Conservation (phyloP, 805 yeast species). For the Candida chauliodis region DNA sequence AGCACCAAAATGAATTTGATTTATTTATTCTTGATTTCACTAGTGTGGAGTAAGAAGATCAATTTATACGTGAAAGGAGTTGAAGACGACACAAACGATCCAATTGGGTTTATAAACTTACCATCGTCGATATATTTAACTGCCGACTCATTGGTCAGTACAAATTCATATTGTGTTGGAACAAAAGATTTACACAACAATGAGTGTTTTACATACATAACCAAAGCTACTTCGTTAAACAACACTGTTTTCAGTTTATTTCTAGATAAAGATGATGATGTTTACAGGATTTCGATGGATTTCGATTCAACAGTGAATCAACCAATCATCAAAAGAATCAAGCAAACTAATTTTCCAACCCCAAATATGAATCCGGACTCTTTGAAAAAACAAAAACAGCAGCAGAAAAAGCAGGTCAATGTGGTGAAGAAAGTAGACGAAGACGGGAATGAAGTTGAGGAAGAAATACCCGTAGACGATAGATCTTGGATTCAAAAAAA, state of each 20-base stretch:
- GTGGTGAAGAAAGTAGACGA: constrained; percentile 8
- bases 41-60: constrained; percentile 6
- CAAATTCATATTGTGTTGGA: constrained; percentile 18
- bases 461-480: constrained; percentile 22
- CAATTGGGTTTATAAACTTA: constrained; percentile 7
- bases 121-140: constrained; percentile 1
- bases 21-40: not conserved
- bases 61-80: constrained; percentile 7
- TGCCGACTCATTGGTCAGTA: not conserved
- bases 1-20: not conserved
- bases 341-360: constrained; percentile 15
- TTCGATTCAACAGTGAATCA: not conserved
- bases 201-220: constrained; percentile 26
- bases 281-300: constrained; percentile 6
- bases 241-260: constrained; percentile 9
- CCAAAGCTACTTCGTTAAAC: constrained; percentile 4
- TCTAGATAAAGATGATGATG: constrained; percentile 8
- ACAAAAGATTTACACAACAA: constrained; percentile 25
- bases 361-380: constrained; percentile 29
- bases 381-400: constrained; percentile 11
- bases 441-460: constrained; percentile 21
- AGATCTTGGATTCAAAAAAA: constrained; percentile 55
- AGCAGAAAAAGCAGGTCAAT: constrained; percentile 7
- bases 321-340: constrained; percentile 9
- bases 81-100: constrained; percentile 3